Evolutionary conservation across 129 eudicot genomes (phyloP).

Genomic region (Centrapalus pauciflorus): DNA sequence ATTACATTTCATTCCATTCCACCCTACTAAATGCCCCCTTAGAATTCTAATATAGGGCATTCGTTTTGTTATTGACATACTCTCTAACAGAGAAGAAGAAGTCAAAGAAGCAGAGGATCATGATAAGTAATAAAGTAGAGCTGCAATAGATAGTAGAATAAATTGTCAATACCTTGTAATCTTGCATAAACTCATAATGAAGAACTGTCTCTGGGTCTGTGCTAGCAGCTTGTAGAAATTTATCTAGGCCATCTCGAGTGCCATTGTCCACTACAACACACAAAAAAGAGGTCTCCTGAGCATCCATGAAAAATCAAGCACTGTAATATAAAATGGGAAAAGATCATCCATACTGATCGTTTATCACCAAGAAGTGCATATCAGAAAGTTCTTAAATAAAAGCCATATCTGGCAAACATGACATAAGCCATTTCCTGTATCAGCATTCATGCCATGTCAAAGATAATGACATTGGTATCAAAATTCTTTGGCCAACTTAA

Average conservation of each 20-base stretch:
- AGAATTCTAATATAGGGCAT: too few relatives aligned
- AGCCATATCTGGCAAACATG: neutral
- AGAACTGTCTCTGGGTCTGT: slow-evolving; percentile 93
- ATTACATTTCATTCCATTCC: too few relatives aligned
- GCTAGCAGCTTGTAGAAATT: slow-evolving; percentile 94
- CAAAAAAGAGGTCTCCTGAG: neutral
- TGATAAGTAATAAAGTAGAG: neutral
- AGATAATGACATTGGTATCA: neutral
- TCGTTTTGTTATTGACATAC: too few relatives aligned
- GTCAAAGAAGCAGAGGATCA: neutral
- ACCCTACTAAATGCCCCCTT: too few relatives aligned
- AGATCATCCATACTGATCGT: neutral
- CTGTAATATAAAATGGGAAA: neutral
- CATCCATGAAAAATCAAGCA: slow-evolving; percentile 8
- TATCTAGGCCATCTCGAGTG: slow-evolving; percentile 93
- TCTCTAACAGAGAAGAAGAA: too few relatives aligned
- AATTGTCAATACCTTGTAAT: slow-evolving; percentile 66
- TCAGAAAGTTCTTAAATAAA: neutral
- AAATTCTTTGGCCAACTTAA: neutral
- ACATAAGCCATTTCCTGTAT: neutral
- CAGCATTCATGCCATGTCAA: neutral
- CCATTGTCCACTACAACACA: slow-evolving; percentile 81
- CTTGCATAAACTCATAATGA: slow-evolving; percentile 99
- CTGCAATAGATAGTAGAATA: neutral
- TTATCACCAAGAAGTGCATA: neutral